phyloP scores from a whole-genome alignment of 768 basidiomycete genomes.

The Collybiopsis luxurians region DNA sequence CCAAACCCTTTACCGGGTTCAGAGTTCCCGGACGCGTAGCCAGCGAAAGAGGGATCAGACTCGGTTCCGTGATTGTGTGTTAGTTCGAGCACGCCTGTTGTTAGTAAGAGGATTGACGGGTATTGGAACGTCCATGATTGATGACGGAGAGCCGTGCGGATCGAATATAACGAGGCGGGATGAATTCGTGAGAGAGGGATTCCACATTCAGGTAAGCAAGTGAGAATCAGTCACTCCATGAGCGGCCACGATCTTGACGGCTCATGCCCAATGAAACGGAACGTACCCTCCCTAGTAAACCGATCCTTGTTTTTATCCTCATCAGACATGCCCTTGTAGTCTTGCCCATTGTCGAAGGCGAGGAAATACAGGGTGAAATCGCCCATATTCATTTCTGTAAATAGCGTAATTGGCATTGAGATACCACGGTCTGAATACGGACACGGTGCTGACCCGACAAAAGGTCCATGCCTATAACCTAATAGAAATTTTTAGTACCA shows the following conservation, averaged over 20 bases:
- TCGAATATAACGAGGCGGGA: background rate
- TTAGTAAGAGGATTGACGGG: background rate
- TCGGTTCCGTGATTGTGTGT: conserved; percentile 94
- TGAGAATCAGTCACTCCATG: background rate
- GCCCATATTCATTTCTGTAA: conserved; percentile 48
- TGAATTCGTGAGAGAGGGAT: background rate
- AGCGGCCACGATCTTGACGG: too few species aligned
- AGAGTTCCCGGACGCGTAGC: conserved; percentile 83
- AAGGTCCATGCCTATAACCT: conserved; percentile 78
- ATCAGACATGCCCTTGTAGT: conserved; percentile 35
- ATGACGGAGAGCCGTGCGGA: background rate
- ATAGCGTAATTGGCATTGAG: background rate
- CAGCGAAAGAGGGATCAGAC: conserved; percentile 68
- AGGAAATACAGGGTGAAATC: conserved; percentile 86
- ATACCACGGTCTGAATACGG: background rate
- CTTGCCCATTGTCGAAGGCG: conserved; percentile 65
- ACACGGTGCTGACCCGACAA: conserved; percentile 41
- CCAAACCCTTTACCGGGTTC: conserved; percentile 83
- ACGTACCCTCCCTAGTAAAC: conserved; percentile 65
- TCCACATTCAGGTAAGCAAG: background rate
- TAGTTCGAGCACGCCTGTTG: conserved; percentile 74
- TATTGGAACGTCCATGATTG: background rate
- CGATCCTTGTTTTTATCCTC: conserved; percentile 52
- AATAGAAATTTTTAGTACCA: background rate
- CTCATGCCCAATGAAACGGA: background rate